These are phyloP conservation scores for Carex parvula DNA, from an alignment of 176 grass and related monocot species.

Conservation along the genomic window DNA sequence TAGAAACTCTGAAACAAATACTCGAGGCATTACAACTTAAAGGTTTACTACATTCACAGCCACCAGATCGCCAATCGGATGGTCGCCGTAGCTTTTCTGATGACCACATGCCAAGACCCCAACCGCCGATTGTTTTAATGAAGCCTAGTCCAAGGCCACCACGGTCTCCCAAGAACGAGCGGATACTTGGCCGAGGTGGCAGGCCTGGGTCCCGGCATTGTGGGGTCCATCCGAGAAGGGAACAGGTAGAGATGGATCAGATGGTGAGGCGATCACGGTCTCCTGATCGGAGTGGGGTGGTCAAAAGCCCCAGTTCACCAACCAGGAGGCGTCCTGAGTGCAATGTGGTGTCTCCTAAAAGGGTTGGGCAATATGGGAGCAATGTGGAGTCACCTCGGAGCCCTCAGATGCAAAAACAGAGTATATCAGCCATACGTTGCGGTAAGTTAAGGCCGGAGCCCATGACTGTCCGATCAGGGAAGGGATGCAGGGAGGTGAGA, in stretches of 20 bases:
- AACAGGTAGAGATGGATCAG: conserved; percentile 17
- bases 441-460: conserved; percentile 34
- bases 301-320: conserved; percentile 46
- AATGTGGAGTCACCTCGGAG: conserved; percentile 22
- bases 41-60: conserved; percentile 52
- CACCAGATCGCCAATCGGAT: not conserved
- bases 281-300: conserved; percentile 23
- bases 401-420: conserved; percentile 36
- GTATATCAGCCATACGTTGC: conserved; percentile 34
- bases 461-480: conserved; percentile 26
- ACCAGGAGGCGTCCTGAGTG: conserved; percentile 14
- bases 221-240: not conserved
- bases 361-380: not conserved
- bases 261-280: conserved; percentile 28
- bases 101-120: not conserved
- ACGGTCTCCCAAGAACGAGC: conserved; percentile 7
- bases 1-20: conserved; percentile 91
- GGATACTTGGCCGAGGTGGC: not conserved
- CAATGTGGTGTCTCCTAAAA: conserved; percentile 23
- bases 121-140: conserved; percentile 71
- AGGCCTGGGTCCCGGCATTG: conserved; percentile 5
- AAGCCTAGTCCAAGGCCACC: conserved; percentile 34
- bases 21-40: conserved; percentile 88
- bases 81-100: conserved; percentile 24
- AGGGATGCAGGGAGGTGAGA: conserved; percentile 8